Percentiles rank a stretch among this genome's conserved stretches.
These are phyloP conservation scores for Debaryomyces coudertii DNA, from an alignment of 1,139 yeast genomes.

Conservation along the genomic window DNA sequence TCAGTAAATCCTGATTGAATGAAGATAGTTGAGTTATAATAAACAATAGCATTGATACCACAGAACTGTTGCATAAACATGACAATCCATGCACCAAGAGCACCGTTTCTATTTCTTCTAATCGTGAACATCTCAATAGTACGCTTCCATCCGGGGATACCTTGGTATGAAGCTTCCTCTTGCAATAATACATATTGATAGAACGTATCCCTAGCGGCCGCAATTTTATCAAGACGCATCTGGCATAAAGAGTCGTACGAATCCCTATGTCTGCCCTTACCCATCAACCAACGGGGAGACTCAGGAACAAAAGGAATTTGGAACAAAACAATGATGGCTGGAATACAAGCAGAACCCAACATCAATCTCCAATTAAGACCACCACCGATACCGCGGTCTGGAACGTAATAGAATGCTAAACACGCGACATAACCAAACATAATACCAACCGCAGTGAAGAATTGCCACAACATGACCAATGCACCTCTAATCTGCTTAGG, in stretches of 20 bases:
- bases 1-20: conserved; percentile 65
- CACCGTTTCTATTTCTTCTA: conserved; percentile 83
- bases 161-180: conserved; percentile 63
- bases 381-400: conserved; percentile 42
- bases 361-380: conserved; percentile 76
- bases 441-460: conserved; percentile 86
- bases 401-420: conserved; percentile 54
- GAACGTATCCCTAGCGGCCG: conserved; percentile 77
- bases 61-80: conserved; percentile 94
- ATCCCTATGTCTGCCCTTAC: conserved; percentile 59
- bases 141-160: conserved; percentile 55
- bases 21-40: conserved; percentile 76
- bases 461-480: conserved; percentile 86
- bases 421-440: conserved; percentile 77
- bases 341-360: conserved; percentile 78
- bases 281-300: conserved; percentile 81
- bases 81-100: conserved; percentile 76
- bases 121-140: conserved; percentile 61
- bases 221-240: conserved; percentile 55
- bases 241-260: conserved; percentile 56
- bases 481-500: conserved; percentile 81
- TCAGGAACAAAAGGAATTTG: conserved; percentile 78
- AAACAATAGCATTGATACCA: conserved; percentile 88
- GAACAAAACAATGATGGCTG: conserved; percentile 66
- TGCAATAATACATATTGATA: conserved; percentile 67